Evolutionary conservation across 371 early-diverging fungal species (phyloP), one percentile per base, ranked within the genome.

Genomic region (Mortierella sp.): DNA sequence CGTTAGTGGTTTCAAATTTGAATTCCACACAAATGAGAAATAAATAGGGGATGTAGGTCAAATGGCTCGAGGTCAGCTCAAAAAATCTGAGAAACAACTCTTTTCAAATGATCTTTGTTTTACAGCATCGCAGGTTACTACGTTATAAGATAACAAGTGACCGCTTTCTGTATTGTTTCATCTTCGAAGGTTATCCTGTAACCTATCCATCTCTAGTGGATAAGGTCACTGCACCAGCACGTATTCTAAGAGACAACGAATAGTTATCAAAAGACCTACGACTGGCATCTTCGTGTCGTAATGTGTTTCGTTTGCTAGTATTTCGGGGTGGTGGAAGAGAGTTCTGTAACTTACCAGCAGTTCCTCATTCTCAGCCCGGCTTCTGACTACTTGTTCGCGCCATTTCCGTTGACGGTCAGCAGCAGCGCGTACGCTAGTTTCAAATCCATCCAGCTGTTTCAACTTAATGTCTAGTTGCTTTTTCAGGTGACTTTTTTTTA

Each of bases 151-250:
- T 24, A 55, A 28, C 55, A 6, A 22, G 28, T 55, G 22, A 55
- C 28, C 55, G 22, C 48, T 28, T 24, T 24, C 10, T 24, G 55
- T 16, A 4, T 15, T 5, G 36, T 28, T 80, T 65, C 19, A 48
- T 80, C 75, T 80, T 69, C 80, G 80, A 80, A 80, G 80, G 63
- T 65, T 57, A 80, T 74, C 80, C 72, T 68, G 65, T 80, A 64
- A 70, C 62, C 75, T 65, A 70, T 80, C 75, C 80, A 69, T 68
- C 13, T 80, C 80, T 80, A 71, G 32, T 72, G 74, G 74, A 70
- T 36, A 70, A 79, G 80, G 67, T 74, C 68, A 79, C 80, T 67
- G 80, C 75, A 13, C 70, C 63, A 63, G 63, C 57, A 15, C 55
- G 50, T 13, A 47, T 36, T 32, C 9, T 13, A 45, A 6, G 55